Percentiles rank a stretch among this genome's conserved stretches.
These are phyloP conservation scores for Thuidium tamariscinum DNA, from an alignment of 225 moss, liverwort and hornwort genomes.

Conservation along the genomic window DNA sequence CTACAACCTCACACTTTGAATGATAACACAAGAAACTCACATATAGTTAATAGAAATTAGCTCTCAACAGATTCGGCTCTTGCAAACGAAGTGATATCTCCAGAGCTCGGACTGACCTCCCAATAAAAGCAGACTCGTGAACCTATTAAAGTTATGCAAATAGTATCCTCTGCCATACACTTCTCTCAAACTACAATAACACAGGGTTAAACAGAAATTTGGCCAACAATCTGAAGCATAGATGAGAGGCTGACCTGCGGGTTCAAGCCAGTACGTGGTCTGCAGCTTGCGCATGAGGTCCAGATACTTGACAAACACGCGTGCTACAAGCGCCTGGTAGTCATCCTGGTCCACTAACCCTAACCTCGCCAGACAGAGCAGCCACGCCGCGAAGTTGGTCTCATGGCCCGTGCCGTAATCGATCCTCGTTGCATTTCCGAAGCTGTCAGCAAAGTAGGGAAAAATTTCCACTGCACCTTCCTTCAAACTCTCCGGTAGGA, in stretches of 20 bases:
- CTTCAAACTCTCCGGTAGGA: slow-evolving; percentile 55
- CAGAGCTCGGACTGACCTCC: background rate
- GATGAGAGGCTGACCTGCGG: slow-evolving; percentile 47
- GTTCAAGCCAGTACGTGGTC: slow-evolving; percentile 97
- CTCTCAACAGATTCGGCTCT: background rate
- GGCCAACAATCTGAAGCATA: background rate
- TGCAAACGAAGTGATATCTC: background rate
- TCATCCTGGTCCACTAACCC: slow-evolving; percentile 69
- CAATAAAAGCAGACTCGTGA: background rate
- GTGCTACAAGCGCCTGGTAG: slow-evolving; percentile 73
- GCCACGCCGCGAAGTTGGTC: slow-evolving; percentile 85
- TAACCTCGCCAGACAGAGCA: slow-evolving; percentile 77
- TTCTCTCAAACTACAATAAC: background rate
- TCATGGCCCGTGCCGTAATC: slow-evolving; percentile 96
- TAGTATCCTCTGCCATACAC: background rate
- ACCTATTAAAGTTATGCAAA: background rate
- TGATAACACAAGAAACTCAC: background rate
- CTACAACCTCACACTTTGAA: background rate
- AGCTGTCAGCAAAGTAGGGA: slow-evolving; percentile 91
- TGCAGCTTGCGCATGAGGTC: slow-evolving; percentile 91
- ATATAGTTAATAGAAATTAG: background rate
- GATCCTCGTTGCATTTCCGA: slow-evolving; percentile 89
- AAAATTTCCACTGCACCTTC: slow-evolving; percentile 62
- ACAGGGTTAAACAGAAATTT: background rate
- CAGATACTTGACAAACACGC: slow-evolving; percentile 74